phyloP scores from a whole-genome alignment of 176 grass and related monocot species.

The Leersia perrieri region DNA sequence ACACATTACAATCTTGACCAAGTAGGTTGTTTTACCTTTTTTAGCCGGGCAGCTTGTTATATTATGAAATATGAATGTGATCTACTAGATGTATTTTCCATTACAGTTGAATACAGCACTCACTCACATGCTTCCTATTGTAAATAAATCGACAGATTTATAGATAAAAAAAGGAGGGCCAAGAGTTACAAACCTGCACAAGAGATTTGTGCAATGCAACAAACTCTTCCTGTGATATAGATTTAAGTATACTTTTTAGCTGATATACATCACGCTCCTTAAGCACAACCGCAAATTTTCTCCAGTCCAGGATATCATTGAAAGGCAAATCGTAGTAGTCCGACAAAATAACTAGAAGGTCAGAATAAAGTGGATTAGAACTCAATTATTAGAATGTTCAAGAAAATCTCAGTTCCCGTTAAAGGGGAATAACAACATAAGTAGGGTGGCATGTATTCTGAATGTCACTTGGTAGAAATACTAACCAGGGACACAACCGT shows the following conservation, averaged over 20 bases:
- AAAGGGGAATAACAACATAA: slow-evolving; percentile 1
- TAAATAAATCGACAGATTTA: not conserved
- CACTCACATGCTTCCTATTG: not conserved
- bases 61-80: not conserved
- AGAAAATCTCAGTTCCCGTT: not conserved
- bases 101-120: not conserved
- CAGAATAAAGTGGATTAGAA: slow-evolving; percentile 18
- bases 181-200: slow-evolving; percentile 50
- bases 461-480: slow-evolving; percentile 13
- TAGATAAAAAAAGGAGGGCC: not conserved
- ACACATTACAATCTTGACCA: not conserved
- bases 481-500: slow-evolving; percentile 96
- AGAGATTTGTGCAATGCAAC: slow-evolving; percentile 69
- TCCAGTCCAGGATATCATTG: slow-evolving; percentile 72
- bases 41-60: too few species aligned
- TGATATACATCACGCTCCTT: slow-evolving; percentile 84
- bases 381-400: not conserved
- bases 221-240: slow-evolving; percentile 74
- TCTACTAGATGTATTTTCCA: not conserved
- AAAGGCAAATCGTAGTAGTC: slow-evolving; percentile 68
- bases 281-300: slow-evolving; percentile 73
- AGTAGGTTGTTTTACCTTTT: not conserved
- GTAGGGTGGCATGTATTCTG: not conserved
- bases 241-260: slow-evolving; percentile 82
- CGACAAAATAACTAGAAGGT: slow-evolving; percentile 76